Evolutionary conservation across 2,329 filamentous ascomycete genomes (phyloP).

Genomic region (Pseudogymnoascus sp.): DNA sequence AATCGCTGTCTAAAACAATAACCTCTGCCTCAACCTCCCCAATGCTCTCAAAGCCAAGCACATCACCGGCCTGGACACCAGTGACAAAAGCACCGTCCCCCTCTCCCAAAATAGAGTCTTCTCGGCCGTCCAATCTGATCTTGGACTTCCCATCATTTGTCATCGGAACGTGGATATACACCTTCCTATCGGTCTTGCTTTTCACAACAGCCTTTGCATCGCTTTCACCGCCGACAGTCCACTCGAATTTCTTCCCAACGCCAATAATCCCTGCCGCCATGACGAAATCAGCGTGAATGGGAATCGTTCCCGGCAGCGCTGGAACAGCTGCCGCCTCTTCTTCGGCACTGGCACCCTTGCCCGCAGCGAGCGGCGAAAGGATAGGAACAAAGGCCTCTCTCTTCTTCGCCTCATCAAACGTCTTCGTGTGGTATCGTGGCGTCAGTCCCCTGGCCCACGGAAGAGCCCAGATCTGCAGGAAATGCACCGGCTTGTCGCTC

Average conservation of each 20-base stretch:
- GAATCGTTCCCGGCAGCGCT: slow-evolving; percentile 59
- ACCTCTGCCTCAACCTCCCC: slow-evolving; percentile 64
- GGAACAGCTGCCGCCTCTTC: slow-evolving; percentile 61
- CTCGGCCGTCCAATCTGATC: slow-evolving; percentile 59
- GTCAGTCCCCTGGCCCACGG: slow-evolving; percentile 67
- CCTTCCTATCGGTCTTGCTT: slow-evolving; percentile 55
- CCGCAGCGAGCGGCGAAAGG: slow-evolving; percentile 65
- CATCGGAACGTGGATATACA: slow-evolving; percentile 78
- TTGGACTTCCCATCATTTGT: slow-evolving; percentile 66
- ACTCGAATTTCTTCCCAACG: slow-evolving; percentile 59
- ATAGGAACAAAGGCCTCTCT: slow-evolving; percentile 64
- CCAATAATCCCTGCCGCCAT: slow-evolving; percentile 73
- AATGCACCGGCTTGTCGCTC: slow-evolving; percentile 65
- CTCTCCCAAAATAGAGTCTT: slow-evolving; percentile 61
- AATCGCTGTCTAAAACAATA: slow-evolving; percentile 48
- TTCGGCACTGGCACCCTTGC: slow-evolving; percentile 51
- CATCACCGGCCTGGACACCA: slow-evolving; percentile 55
- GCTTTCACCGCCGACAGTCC: slow-evolving; percentile 53
- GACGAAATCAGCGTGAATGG: slow-evolving; percentile 75
- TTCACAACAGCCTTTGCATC: slow-evolving; percentile 37
- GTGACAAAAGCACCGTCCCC: slow-evolving; percentile 78
- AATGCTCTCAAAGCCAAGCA: slow-evolving; percentile 57
- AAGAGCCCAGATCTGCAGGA: slow-evolving; percentile 82
- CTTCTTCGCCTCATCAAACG: slow-evolving; percentile 69
- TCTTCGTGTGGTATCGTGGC: slow-evolving; percentile 69